A percentile compares a stretch with the other conserved stretches of the same genome.
These are phyloP conservation scores for Penicillium daleae DNA, from an alignment of 495 filamentous ascomycete species.

Conservation along the genomic window DNA sequence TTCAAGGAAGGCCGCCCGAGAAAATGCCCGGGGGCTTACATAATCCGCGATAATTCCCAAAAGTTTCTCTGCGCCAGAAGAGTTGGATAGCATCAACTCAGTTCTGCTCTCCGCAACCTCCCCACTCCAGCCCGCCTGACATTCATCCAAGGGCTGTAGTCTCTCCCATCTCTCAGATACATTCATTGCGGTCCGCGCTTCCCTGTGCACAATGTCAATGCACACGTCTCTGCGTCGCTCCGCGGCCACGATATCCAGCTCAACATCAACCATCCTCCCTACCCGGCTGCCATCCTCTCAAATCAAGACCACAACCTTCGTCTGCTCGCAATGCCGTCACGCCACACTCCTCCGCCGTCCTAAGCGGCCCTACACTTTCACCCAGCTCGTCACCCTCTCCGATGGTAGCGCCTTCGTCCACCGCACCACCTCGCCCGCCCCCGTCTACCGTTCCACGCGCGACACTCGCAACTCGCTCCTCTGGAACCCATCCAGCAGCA, in stretches of 20 bases:
- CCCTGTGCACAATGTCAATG: constrained; percentile 39
- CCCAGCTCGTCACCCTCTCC: constrained; percentile 90
- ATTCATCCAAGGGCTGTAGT: background rate
- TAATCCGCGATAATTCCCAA: constrained; percentile 37
- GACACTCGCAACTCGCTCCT: constrained; percentile 85
- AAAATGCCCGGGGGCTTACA: constrained; percentile 29
- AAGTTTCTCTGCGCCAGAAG: constrained; percentile 34
- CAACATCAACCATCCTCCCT: constrained; percentile 33
- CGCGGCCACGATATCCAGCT: constrained; percentile 37
- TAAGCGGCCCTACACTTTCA: constrained; percentile 92
- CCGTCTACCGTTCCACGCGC: constrained; percentile 75
- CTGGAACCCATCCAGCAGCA: constrained; percentile 84
- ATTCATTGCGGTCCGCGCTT: background rate
- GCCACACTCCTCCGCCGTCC: constrained; percentile 88
- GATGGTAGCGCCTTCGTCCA: constrained; percentile 87
- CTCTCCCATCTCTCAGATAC: background rate
- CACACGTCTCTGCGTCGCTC: constrained; percentile 49
- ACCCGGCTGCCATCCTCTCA: constrained; percentile 30
- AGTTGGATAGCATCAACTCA: constrained; percentile 28
- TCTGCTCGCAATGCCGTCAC: constrained; percentile 64
- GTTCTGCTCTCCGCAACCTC: constrained; percentile 19
- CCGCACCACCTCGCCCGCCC: constrained; percentile 83
- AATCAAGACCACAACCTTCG: constrained; percentile 41
- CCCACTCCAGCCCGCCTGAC: constrained; percentile 15
- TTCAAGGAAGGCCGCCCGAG: constrained; percentile 20